phyloP scores from a whole-genome alignment of 2,329 filamentous ascomycete species.

The Microcyclospora pomicola region DNA sequence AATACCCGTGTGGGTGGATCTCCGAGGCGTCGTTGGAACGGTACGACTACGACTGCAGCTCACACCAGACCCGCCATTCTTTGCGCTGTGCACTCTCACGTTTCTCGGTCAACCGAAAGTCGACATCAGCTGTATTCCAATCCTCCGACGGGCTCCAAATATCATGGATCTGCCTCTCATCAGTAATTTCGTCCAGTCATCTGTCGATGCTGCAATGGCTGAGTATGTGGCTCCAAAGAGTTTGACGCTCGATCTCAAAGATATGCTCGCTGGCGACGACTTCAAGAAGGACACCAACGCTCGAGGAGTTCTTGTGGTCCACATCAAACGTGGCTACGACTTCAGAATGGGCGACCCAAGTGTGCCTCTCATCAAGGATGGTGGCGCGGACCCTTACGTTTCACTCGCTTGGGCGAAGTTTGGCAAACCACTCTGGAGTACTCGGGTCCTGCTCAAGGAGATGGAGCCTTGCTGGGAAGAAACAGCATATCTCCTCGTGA shows the following conservation, averaged over 20 bases:
- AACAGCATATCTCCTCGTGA: conserved; percentile 54
- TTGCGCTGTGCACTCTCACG: conserved; percentile 59
- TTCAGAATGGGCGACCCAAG: conserved; percentile 59
- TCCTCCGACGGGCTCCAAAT: conserved; percentile 55
- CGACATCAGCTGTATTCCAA: conserved; percentile 53
- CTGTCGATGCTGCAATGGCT: conserved; percentile 58
- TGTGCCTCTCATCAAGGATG: conserved; percentile 44
- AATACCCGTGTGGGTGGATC: conserved; percentile 58
- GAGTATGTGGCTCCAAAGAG: conserved; percentile 67
- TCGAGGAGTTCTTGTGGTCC: conserved; percentile 51
- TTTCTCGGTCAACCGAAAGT: conserved; percentile 65
- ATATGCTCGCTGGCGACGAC: conserved; percentile 64
- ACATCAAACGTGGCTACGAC: conserved; percentile 51
- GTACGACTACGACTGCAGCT: conserved; percentile 57
- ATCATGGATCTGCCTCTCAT: conserved; percentile 65
- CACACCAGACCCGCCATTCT: conserved; percentile 63
- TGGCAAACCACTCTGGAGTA: conserved; percentile 53
- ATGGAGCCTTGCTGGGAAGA: conserved; percentile 61
- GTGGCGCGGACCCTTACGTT: conserved; percentile 56
- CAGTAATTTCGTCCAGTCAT: conserved; percentile 60
- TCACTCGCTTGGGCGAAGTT: conserved; percentile 67
- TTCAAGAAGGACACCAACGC: conserved; percentile 62
- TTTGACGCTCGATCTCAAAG: conserved; percentile 58
- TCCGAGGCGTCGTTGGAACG: conserved; percentile 57
- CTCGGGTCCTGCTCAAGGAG: conserved; percentile 49